Percentiles rank a stretch among this genome's conserved stretches.
Evolutionary conservation across 106 monocot genomes (phyloP).

Genomic region (Platanthera zijinensis): DNA sequence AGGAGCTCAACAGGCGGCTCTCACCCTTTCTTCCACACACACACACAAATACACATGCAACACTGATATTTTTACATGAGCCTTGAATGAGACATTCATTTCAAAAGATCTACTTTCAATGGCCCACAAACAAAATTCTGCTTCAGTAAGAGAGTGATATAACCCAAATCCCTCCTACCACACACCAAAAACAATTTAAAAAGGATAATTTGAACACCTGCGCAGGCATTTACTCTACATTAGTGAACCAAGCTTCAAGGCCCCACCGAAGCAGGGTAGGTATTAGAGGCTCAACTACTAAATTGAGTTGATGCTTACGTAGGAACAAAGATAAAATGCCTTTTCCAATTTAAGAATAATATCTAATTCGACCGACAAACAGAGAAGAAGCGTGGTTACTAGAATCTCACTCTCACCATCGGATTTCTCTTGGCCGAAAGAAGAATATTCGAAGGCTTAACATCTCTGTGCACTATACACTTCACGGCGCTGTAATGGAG

Average conservation of each 20-base stretch:
- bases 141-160: too few species aligned
- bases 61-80: too few species aligned
- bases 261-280: background rate
- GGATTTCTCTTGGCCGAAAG: conserved; percentile 56
- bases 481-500: conserved; percentile 58
- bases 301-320: background rate
- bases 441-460: conserved; percentile 88
- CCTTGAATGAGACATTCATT: too few species aligned
- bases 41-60: too few species aligned
- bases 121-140: too few species aligned
- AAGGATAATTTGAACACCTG: too few species aligned
- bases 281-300: background rate
- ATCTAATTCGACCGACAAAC: background rate
- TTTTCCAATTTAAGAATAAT: background rate
- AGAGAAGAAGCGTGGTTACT: background rate
- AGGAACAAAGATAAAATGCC: background rate
- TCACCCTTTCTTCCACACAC: too few species aligned
- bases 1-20: too few species aligned
- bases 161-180: too few species aligned
- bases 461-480: conserved; percentile 82
- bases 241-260: background rate
- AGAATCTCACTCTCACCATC: conserved; percentile 34
- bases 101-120: too few species aligned
- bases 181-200: too few species aligned
- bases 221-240: background rate